Conservation (phyloP, 148 eudicot genomes). For the Oxyria digyna region DNA sequence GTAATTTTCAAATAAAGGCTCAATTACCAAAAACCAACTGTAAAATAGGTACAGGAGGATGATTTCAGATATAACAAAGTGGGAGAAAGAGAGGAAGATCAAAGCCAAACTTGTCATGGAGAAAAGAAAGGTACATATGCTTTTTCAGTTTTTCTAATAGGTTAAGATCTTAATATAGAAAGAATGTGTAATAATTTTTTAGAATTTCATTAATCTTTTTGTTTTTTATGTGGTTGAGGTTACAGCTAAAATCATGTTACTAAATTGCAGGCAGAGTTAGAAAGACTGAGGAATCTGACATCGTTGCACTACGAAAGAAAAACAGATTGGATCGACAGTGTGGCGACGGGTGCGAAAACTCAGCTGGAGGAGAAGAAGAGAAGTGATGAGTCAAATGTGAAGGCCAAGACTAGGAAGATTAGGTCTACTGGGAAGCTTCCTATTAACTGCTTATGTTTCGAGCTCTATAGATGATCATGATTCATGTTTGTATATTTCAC, state of each 20-base stretch:
- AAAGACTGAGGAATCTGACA: conserved; percentile 31
- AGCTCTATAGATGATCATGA: conserved; percentile 8
- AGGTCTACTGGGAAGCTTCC: conserved; percentile 44
- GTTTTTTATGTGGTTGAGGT: background rate
- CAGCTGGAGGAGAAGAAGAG: conserved; percentile 54
- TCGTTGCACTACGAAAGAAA: conserved; percentile 44
- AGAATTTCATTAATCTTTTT: no score
- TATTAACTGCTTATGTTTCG: conserved; percentile 39
- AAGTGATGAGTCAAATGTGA: conserved; percentile 37
- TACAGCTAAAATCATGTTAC: background rate
- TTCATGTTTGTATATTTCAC: background rate
- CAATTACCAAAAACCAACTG: no score
- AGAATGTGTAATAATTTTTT: no score
- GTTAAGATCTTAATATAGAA: no score
- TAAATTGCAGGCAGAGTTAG: conserved; percentile 41
- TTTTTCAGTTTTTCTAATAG: no score
- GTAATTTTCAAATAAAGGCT: background rate
- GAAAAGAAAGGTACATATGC: conserved; percentile 55
- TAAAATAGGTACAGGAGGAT: conserved; percentile 47
- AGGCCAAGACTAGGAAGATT: conserved; percentile 40
- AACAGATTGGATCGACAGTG: conserved; percentile 36
- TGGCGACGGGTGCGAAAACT: conserved; percentile 43
- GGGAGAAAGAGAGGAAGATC: conserved; percentile 69
- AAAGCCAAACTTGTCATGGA: conserved; percentile 39
- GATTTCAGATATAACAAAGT: conserved; percentile 28